Evolutionary conservation across 352 stramenopile genomes (phyloP).

Genomic region (Phytophthora syringae): DNA sequence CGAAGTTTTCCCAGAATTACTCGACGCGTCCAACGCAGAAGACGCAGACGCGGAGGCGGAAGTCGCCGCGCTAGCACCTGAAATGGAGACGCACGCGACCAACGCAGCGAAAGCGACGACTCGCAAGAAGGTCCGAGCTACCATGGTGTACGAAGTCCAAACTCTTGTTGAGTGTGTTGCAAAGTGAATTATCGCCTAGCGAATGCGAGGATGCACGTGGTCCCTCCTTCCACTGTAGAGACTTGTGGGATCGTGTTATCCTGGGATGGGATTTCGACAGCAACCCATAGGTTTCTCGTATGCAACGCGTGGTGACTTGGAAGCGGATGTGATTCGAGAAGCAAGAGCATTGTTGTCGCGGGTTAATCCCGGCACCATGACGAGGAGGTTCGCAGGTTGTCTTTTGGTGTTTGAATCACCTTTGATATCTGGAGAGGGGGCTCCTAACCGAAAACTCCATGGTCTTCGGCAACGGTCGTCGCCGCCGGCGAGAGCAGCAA

Average conservation of each 20-base stretch:
- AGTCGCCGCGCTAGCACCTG: slow-evolving; percentile 10
- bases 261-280: slow-evolving; percentile 20
- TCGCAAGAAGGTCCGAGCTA: slow-evolving; percentile 23
- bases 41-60: slow-evolving; percentile 9
- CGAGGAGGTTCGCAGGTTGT: no score
- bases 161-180: slow-evolving; percentile 10
- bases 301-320: slow-evolving; percentile 13
- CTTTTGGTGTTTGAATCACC: no score
- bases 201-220: slow-evolving; percentile 16
- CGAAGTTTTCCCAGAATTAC: no score
- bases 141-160: no score
- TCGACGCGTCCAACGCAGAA: slow-evolving; percentile 4
- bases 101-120: slow-evolving; percentile 17
- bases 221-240: slow-evolving; percentile 20
- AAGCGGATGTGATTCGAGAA: slow-evolving; percentile 34
- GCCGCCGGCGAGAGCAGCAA: slow-evolving; percentile 3
- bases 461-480: no score
- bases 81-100: slow-evolving; percentile 22
- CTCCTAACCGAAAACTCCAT: no score
- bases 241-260: slow-evolving; percentile 24
- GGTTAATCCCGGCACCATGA: no score
- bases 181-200: slow-evolving; percentile 19
- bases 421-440: no score
- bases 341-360: not conserved
- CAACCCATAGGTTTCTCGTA: slow-evolving; percentile 14